These are phyloP conservation scores for Alnus rubra DNA, from an alignment of 306 rosid species.

Conservation along the genomic window DNA sequence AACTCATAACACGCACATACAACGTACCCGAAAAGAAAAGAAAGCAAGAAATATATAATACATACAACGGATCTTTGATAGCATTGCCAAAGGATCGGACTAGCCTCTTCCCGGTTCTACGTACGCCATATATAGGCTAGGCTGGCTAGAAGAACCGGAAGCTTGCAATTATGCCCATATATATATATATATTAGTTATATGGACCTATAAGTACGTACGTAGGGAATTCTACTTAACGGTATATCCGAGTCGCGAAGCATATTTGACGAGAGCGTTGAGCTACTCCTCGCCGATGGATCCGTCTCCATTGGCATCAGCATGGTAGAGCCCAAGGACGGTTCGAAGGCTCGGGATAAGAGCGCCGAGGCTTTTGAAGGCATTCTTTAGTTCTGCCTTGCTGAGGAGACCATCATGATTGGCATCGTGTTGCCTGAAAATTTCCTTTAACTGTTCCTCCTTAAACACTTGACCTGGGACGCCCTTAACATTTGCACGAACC, in stretches of 20 bases:
- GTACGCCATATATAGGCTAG: no score
- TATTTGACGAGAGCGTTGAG: conserved; percentile 22
- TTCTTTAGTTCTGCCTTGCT: conserved; percentile 14
- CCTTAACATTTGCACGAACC: background rate
- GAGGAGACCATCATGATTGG: conserved; percentile 24
- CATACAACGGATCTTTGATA: no score
- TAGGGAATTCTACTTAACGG: background rate
- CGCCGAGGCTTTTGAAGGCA: background rate
- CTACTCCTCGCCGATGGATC: conserved; percentile 20
- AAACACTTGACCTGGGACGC: background rate
- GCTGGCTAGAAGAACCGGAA: no score
- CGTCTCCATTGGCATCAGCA: conserved; percentile 1
- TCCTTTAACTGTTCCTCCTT: background rate
- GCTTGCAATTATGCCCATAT: no score
- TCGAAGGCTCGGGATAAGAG: background rate
- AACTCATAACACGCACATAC: no score
- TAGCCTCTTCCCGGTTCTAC: no score
- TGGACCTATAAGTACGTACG: no score
- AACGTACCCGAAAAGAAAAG: no score
- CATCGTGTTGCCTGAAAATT: background rate
- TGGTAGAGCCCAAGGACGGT: background rate
- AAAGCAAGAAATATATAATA: no score
- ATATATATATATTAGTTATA: no score
- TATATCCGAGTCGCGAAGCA: background rate
- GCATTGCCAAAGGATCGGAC: no score